Evolutionary conservation across 805 yeast species (phyloP).

Genomic region (Cyberlindnera amylophila): DNA sequence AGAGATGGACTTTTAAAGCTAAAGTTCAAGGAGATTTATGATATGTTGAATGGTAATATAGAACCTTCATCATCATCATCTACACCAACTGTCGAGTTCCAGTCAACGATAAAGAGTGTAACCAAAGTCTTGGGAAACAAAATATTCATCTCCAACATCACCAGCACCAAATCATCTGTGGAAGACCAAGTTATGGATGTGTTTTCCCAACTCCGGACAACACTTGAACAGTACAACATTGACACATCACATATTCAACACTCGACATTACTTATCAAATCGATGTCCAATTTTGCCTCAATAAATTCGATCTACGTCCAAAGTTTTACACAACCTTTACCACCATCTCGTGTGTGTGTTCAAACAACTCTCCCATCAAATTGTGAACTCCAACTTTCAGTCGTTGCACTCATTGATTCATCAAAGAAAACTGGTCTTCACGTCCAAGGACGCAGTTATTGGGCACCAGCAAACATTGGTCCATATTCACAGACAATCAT

Average conservation of each 20-base stretch:
- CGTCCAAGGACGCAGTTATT: slow-evolving; percentile 87
- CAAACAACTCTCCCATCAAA: slow-evolving; percentile 47
- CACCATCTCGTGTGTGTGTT: slow-evolving; percentile 89
- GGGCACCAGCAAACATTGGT: slow-evolving; percentile 99
- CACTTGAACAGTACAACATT: slow-evolving; percentile 32
- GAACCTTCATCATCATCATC: not conserved
- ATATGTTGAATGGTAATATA: slow-evolving; percentile 1
- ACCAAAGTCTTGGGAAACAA: slow-evolving; percentile 24
- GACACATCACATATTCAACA: slow-evolving; percentile 49
- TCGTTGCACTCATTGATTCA: slow-evolving; percentile 39
- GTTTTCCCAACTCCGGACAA: slow-evolving; percentile 38
- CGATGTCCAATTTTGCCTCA: slow-evolving; percentile 60
- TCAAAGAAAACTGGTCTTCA: slow-evolving; percentile 66
- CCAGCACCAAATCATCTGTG: slow-evolving; percentile 23
- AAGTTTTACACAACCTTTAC: slow-evolving; percentile 57
- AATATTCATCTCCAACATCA: slow-evolving; percentile 43
- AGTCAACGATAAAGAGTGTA: slow-evolving; percentile 3
- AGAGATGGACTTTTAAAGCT: slow-evolving; percentile 34
- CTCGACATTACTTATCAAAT: slow-evolving; percentile 54
- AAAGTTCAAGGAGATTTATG: slow-evolving; percentile 36
- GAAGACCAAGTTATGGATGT: slow-evolving; percentile 47
- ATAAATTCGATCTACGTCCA: slow-evolving; percentile 60
- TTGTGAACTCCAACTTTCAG: slow-evolving; percentile 53
- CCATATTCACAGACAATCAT: slow-evolving; percentile 88
- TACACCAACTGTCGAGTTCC: not conserved